phyloP scores from a whole-genome alignment of 495 filamentous ascomycete genomes.

The Chaetomidium leptoderma region DNA sequence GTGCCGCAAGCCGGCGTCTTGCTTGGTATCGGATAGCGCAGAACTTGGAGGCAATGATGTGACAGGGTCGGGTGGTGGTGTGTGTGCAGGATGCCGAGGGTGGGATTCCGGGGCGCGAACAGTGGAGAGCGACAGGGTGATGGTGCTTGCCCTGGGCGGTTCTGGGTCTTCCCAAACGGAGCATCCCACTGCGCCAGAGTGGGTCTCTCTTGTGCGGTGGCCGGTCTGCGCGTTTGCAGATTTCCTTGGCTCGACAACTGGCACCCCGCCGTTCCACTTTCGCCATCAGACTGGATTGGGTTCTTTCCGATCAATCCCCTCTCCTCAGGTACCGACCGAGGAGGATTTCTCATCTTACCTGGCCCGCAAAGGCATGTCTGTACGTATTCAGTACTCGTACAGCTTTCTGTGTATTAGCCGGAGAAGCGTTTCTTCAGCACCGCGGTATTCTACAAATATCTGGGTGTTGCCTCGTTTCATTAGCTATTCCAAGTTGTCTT shows the following conservation, averaged over 20 bases:
- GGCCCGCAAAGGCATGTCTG: too few species aligned
- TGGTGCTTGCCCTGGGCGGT: neutral
- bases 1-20: constrained; percentile 7
- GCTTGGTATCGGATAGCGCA: constrained; percentile 6
- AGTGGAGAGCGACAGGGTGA: constrained; percentile 27
- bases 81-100: constrained; percentile 29
- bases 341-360: too few species aligned
- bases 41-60: constrained; percentile 8
- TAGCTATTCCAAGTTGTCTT: too few species aligned
- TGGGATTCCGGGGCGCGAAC: constrained; percentile 31
- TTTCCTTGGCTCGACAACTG: neutral
- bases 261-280: neutral
- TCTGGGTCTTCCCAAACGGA: neutral
- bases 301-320: too few species aligned
- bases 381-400: too few species aligned
- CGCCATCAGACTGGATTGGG: neutral
- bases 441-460: too few species aligned
- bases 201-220: constrained; percentile 5
- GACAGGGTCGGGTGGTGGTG: constrained; percentile 12
- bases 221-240: neutral
- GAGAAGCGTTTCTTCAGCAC: too few species aligned
- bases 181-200: constrained; percentile 2
- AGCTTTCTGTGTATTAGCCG: too few species aligned
- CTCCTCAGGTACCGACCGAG: too few species aligned
- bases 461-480: too few species aligned